Evolutionary conservation across 1,284 basidiomycete species (phyloP), one percentile per base, ranked within the genome.

Genomic region (Melanopsichium pennsylvanicum): DNA sequence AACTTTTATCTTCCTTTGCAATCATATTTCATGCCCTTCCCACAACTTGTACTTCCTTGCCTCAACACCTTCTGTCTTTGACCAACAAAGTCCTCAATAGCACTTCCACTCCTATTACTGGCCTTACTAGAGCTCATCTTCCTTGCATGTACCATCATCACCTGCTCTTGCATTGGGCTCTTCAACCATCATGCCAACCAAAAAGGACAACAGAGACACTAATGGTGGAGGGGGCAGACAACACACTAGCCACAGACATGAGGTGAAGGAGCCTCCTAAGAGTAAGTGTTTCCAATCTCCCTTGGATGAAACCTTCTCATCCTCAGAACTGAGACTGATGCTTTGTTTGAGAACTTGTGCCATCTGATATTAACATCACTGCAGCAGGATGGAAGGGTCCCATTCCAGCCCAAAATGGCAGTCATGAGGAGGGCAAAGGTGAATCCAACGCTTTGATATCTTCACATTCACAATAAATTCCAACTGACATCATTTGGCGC

Each of bases 331-430:
- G n/a, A n/a, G n/a, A n/a, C n/a, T n/a, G n/a, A n/a, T n/a, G n/a
- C n/a, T n/a, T n/a, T n/a, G n/a, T n/a, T n/a, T 29, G 27, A 8
- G 27, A 29, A 8, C 27, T 29, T 29, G 27, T n/a, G n/a, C n/a
- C 27, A 8, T 29, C 8, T 7, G 27, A 8, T 29, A 13, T 13
- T 29, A 13, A 13, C 13, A 13, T 29, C 27, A 13, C 27, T 13
- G 7, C 27, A 67, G 63, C 68, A 15, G 69, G 69, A 4, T 71
- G 69, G 69, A 55, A 67, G n/a, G 69, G 47, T 11, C 25, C 42
- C 6, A 47, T 68, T 16, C 63, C 69, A 5, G 55, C 51, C 19
- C 22, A 40, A 8, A 36, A 71, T 3, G 69, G 69, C 5, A 63
- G 69, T 21, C 40, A 37, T 9, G 64, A 72, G 25, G 50, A 55